These are phyloP conservation scores for Hanseniaspora mollemarum DNA, from an alignment of 805 yeast genomes.

Conservation along the genomic window DNA sequence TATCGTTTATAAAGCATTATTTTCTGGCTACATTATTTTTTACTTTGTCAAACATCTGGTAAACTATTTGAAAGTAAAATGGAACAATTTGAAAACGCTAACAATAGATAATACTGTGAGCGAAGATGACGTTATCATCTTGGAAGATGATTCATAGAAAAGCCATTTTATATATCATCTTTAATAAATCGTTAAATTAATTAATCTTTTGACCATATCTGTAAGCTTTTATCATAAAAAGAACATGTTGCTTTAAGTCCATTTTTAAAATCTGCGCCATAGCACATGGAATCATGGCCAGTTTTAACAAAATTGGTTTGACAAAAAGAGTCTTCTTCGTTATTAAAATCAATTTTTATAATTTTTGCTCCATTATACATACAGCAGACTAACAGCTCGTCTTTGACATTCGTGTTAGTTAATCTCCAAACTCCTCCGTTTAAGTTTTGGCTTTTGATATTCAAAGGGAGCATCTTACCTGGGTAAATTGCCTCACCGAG, in stretches of 20 bases:
- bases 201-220: constrained; percentile 44
- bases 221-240: constrained; percentile 76
- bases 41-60: not conserved
- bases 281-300: constrained; percentile 84
- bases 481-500: constrained; percentile 34
- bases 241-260: constrained; percentile 70
- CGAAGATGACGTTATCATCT: constrained; percentile 3
- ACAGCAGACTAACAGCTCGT: constrained; percentile 64
- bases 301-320: constrained; percentile 35
- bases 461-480: constrained; percentile 44
- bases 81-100: constrained; percentile 1
- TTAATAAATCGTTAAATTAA: not conserved
- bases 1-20: not conserved
- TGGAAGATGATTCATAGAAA: constrained; percentile 2
- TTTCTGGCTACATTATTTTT: not conserved
- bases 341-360: constrained; percentile 31
- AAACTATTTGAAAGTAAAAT: not conserved
- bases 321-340: constrained; percentile 28
- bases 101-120: not conserved
- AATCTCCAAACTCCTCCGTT: constrained; percentile 97
- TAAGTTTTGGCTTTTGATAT: constrained; percentile 37
- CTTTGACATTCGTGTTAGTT: constrained; percentile 37
- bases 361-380: constrained; percentile 93
- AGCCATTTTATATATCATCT: not conserved
- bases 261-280: constrained; percentile 81